Percentiles rank a stretch among this genome's conserved stretches.
Conservation (phyloP, 257 asterid genomes). For the Perilla frutescens region DNA sequence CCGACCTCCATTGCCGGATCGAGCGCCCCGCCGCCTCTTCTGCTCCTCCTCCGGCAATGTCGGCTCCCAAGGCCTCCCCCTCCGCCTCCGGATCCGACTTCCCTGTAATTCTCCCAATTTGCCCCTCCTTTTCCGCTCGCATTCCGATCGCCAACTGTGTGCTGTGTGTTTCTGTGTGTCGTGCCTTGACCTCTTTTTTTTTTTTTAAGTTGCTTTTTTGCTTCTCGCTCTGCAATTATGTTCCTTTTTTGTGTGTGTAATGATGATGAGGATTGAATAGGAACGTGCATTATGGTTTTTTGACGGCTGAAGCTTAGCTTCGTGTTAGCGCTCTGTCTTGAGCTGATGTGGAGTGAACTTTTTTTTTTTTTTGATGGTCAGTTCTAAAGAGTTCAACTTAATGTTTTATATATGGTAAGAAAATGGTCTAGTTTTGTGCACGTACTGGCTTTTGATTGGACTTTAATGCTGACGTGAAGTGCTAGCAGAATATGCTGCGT, state of each 20-base stretch:
- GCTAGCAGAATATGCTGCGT: constrained; percentile 1
- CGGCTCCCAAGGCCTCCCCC: constrained; percentile 55
- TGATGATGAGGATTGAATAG: constrained; percentile 26
- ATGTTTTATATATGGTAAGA: constrained; percentile 3
- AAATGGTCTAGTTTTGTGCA: background rate
- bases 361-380: constrained; percentile 20
- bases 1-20: constrained; percentile 69
- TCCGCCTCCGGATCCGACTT: constrained; percentile 55
- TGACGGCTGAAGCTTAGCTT: constrained; percentile 19
- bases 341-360: constrained; percentile 8
- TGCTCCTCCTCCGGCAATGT: constrained; percentile 70
- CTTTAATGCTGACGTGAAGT: constrained; percentile 10
- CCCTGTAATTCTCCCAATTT: constrained; percentile 46
- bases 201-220: background rate
- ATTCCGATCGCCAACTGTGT: constrained; percentile 29
- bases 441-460: constrained; percentile 7
- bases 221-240: background rate
- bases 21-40: constrained; percentile 45
- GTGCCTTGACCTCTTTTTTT: background rate
- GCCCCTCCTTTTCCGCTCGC: constrained; percentile 20
- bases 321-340: constrained; percentile 4
- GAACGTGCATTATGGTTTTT: constrained; percentile 47
- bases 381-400: constrained; percentile 11
- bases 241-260: background rate
- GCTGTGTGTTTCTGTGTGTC: constrained; percentile 3